phyloP scores from a whole-genome alignment of 2,329 filamentous ascomycete genomes.

The Lasiodiplodia sp. region DNA sequence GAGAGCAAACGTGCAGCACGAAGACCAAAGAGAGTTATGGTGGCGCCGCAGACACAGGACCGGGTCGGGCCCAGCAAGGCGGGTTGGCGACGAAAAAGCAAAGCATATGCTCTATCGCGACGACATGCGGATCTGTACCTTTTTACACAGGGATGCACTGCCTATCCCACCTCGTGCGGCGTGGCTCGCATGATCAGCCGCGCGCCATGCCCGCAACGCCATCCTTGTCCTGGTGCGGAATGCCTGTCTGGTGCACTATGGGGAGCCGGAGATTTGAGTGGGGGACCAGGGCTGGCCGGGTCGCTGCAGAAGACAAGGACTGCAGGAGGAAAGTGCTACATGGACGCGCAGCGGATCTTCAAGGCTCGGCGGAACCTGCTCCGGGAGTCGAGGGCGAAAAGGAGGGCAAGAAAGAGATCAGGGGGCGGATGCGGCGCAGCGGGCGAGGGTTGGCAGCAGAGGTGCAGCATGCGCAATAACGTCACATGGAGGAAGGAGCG shows the following conservation, averaged over 20 bases:
- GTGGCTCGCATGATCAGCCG: not conserved
- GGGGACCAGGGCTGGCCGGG: not conserved
- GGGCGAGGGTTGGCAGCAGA: not conserved
- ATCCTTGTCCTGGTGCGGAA: not conserved
- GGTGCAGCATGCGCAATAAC: not conserved
- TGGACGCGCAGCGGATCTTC: not conserved
- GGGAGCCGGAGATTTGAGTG: not conserved
- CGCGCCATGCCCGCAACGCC: not conserved
- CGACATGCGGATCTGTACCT: not conserved
- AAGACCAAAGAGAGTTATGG: not conserved
- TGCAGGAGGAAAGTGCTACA: not conserved
- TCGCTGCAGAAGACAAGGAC: not conserved
- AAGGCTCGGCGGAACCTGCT: not conserved
- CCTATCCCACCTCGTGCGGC: not conserved
- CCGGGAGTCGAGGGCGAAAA: not conserved
- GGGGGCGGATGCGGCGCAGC: not conserved
- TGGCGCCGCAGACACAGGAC: not conserved
- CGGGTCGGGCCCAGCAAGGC: not conserved
- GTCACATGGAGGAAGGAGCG: too few relatives aligned
- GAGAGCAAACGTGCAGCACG: too few relatives aligned
- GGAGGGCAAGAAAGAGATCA: not conserved
- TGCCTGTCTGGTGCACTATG: not conserved
- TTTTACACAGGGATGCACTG: not conserved
- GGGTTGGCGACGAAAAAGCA: not conserved
- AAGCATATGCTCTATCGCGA: conserved; percentile 1